Conservation (phyloP, 805 yeast genomes). For the Lipomyces yamanashiensis region DNA sequence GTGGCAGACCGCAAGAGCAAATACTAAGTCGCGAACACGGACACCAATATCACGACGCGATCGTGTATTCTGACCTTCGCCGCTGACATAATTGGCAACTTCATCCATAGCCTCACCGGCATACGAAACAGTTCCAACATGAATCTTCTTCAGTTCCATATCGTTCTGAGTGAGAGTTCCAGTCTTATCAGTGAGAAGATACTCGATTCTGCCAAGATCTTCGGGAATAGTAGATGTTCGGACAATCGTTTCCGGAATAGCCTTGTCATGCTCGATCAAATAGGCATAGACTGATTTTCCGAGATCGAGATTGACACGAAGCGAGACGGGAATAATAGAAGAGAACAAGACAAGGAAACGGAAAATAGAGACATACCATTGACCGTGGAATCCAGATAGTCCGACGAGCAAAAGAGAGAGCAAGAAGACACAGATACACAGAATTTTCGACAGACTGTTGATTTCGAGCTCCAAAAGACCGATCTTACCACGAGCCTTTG, state of each 20-base stretch:
- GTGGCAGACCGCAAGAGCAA: conserved; percentile 91
- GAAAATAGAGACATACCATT: conserved; percentile 91
- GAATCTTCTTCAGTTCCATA: conserved; percentile 93
- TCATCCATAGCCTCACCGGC: conserved; percentile 92
- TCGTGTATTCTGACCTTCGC: conserved; percentile 42
- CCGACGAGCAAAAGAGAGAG: conserved; percentile 78
- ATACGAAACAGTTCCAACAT: conserved; percentile 89
- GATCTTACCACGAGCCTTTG: conserved; percentile 81
- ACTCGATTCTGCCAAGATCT: conserved; percentile 94
- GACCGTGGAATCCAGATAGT: conserved; percentile 68
- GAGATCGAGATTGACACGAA: conserved; percentile 90
- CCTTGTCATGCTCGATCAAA: conserved; percentile 85
- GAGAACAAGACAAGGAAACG: conserved; percentile 89
- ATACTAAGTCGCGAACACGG: conserved; percentile 77
- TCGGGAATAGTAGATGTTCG: conserved; percentile 98
- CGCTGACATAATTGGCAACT: conserved; percentile 49
- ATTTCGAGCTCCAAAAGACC: conserved; percentile 91
- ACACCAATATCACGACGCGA: conserved; percentile 71
- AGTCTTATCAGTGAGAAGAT: conserved; percentile 88
- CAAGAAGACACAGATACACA: conserved; percentile 83
- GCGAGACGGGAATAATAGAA: conserved; percentile 93
- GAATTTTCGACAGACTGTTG: conserved; percentile 81
- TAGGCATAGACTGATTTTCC: conserved; percentile 96
- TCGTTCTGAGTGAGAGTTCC: conserved; percentile 98
- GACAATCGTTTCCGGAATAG: conserved; percentile 86